These are phyloP conservation scores for Vaccinium corymbosum DNA, from an alignment of 148 eudicot genomes.

Conservation along the genomic window DNA sequence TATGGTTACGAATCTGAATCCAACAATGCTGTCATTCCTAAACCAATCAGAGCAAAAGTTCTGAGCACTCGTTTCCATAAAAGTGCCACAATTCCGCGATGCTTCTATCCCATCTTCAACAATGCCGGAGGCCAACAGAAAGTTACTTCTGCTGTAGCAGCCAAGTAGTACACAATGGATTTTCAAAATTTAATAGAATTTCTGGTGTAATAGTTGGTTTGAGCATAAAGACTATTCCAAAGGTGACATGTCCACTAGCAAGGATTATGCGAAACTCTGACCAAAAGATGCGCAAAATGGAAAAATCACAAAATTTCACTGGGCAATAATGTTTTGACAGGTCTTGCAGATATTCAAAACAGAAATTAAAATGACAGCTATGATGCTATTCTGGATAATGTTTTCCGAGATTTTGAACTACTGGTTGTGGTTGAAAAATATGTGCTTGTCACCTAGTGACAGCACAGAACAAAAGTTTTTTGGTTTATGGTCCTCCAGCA, in stretches of 20 bases:
- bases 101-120: neutral
- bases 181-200: neutral
- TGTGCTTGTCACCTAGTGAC: neutral
- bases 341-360: neutral
- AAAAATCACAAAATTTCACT: neutral
- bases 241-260: conserved; percentile 3
- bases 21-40: neutral
- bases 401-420: neutral
- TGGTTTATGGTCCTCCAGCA: neutral
- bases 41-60: neutral
- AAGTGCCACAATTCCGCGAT: neutral
- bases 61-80: neutral
- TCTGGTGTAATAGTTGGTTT: neutral
- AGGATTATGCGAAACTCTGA: neutral
- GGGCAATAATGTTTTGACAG: neutral
- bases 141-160: neutral
- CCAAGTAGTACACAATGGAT: neutral
- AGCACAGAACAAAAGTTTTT: neutral
- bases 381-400: neutral
- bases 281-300: neutral
- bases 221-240: neutral
- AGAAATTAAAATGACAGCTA: neutral
- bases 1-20: neutral
- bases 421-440: conserved; percentile 2
- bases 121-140: neutral